A percentile compares a stretch with the other conserved stretches of the same genome.
These are phyloP conservation scores for Trichoderma atroviride DNA, from an alignment of 2,329 filamentous ascomycete species.

Conservation along the genomic window DNA sequence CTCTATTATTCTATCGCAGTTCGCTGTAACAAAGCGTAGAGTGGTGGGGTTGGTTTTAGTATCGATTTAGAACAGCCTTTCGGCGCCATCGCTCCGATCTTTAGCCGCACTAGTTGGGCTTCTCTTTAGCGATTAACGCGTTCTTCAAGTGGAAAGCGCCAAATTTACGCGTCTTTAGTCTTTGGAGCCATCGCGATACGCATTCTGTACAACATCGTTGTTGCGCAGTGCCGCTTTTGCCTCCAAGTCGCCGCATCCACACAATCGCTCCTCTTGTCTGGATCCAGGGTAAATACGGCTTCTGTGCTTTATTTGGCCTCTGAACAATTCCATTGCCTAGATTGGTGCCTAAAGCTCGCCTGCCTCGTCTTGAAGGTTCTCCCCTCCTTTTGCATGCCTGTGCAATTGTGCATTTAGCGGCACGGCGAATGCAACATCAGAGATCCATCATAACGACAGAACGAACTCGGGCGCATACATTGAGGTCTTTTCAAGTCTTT, in stretches of 20 bases:
- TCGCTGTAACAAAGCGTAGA: background rate
- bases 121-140: slow-evolving; percentile 17
- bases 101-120: slow-evolving; percentile 10
- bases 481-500: background rate
- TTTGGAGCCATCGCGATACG: slow-evolving; percentile 5
- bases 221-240: background rate
- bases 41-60: background rate
- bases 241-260: background rate
- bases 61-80: background rate
- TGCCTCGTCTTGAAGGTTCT: background rate
- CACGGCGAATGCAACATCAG: background rate
- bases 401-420: background rate
- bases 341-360: background rate
- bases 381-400: background rate
- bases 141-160: slow-evolving; percentile 9
- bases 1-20: background rate
- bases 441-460: background rate
- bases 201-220: background rate
- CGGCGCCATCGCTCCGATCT: background rate
- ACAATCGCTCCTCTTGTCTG: background rate
- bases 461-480: background rate
- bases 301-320: background rate
- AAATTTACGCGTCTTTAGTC: slow-evolving; percentile 21
- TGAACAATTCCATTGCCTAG: background rate
- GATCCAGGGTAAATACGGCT: background rate